Evolutionary conservation across 495 filamentous ascomycete species (phyloP).

Genomic region (Podospora bellae-mahoneyi): DNA sequence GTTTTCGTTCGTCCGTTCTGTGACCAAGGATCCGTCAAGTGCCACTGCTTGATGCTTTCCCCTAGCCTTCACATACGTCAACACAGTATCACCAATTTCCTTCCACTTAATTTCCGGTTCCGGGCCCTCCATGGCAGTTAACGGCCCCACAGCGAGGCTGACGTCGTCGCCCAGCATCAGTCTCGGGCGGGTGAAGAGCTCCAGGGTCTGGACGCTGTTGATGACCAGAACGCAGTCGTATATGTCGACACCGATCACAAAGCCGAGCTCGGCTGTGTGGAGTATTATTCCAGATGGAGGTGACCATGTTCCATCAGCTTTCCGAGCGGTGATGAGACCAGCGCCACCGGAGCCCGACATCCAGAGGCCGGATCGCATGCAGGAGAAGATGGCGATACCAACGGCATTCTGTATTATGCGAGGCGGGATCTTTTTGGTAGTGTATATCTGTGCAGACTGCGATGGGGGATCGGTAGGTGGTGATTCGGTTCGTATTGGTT

Average conservation of each 20-base stretch:
- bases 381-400: conserved; percentile 86
- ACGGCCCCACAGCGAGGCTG: conserved; percentile 71
- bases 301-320: conserved; percentile 81
- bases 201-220: conserved; percentile 75
- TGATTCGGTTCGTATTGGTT: conserved; percentile 17
- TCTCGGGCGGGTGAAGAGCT: conserved; percentile 72
- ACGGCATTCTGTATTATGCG: conserved; percentile 81
- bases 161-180: conserved; percentile 77
- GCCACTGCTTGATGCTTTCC: conserved; percentile 80
- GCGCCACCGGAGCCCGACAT: conserved; percentile 82
- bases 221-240: conserved; percentile 92
- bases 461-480: conserved; percentile 36
- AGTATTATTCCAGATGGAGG: conserved; percentile 84
- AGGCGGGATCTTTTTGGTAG: conserved; percentile 78
- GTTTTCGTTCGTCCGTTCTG: conserved; percentile 85
- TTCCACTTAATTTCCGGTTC: conserved; percentile 69
- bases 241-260: conserved; percentile 84
- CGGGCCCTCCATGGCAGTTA: conserved; percentile 68
- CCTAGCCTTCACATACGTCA: conserved; percentile 84
- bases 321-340: conserved; percentile 74
- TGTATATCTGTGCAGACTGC: conserved; percentile 30
- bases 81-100: conserved; percentile 61
- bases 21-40: conserved; percentile 78
- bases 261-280: conserved; percentile 82
- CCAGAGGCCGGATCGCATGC: conserved; percentile 90